These are phyloP conservation scores for Bipolaris victoriae DNA, from an alignment of 2,329 filamentous ascomycete genomes.

Conservation along the genomic window DNA sequence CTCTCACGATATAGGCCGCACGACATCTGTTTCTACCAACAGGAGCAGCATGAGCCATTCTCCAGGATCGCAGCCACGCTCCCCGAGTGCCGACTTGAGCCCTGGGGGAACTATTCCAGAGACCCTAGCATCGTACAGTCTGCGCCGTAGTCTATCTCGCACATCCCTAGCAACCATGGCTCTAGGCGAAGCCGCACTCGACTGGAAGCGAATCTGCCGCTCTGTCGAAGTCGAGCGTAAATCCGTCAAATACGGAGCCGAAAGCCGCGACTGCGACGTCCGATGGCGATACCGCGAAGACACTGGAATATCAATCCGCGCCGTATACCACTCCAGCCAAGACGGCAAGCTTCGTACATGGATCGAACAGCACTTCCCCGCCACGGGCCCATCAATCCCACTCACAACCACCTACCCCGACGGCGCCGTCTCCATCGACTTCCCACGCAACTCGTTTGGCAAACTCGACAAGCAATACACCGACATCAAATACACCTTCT, in stretches of 20 bases:
- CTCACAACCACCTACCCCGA: conserved; percentile 37
- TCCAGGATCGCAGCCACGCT: conserved; percentile 15
- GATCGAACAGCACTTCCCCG: conserved; percentile 39
- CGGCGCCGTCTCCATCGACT: conserved; percentile 40
- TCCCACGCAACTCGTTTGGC: conserved; percentile 36
- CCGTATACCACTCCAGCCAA: conserved; percentile 31
- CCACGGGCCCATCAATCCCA: conserved; percentile 40
- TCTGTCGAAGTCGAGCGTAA: conserved; percentile 39
- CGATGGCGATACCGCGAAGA: conserved; percentile 41
- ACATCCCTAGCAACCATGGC: conserved; percentile 33
- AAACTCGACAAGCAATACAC: conserved; percentile 34
- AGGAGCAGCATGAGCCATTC: conserved; percentile 26
- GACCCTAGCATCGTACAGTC: conserved; percentile 11
- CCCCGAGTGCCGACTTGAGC: conserved; percentile 12
- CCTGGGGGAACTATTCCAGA: conserved; percentile 35
- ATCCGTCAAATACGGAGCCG: conserved; percentile 13
- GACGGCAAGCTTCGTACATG: conserved; percentile 27
- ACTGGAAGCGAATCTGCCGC: conserved; percentile 37
- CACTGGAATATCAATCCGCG: conserved; percentile 32
- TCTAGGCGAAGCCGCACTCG: conserved; percentile 35
- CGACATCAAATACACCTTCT: conserved; percentile 41
- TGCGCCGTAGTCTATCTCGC: conserved; percentile 26
- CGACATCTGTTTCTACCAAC: conserved; percentile 30
- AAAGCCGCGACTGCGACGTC: conserved; percentile 32
- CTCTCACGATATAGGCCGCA: conserved; percentile 8